A percentile compares a stretch with the other conserved stretches of the same genome.
Conservation (phyloP, 352 stramenopile genomes). For the Aphanomyces euteiches region DNA sequence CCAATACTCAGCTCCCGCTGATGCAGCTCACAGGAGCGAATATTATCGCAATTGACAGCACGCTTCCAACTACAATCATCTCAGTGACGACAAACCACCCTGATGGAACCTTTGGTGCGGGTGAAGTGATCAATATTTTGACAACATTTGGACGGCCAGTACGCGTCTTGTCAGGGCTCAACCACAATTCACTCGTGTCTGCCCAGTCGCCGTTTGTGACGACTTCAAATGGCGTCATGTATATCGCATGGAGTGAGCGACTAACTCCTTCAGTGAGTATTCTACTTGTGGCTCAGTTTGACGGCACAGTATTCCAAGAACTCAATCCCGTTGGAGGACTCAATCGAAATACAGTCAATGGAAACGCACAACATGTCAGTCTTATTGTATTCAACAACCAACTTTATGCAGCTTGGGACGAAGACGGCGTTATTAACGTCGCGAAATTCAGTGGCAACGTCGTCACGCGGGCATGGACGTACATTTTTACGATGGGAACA, state of each 20-base stretch:
- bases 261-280: constrained; percentile 42
- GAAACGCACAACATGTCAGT: constrained; percentile 5
- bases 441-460: constrained; percentile 49
- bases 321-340: constrained; percentile 5
- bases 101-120: constrained; percentile 50
- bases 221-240: constrained; percentile 44
- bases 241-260: constrained; percentile 67
- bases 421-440: constrained; percentile 55
- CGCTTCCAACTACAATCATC: constrained; percentile 54
- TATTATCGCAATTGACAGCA: constrained; percentile 47
- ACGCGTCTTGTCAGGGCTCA: constrained; percentile 58
- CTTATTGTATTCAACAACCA: constrained; percentile 45
- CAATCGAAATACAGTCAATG: neutral
- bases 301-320: constrained; percentile 28
- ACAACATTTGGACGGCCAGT: constrained; percentile 63
- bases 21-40: constrained; percentile 37
- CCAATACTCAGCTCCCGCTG: constrained; percentile 38
- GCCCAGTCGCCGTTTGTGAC: constrained; percentile 43
- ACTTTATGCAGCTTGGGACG: constrained; percentile 68
- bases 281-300: constrained; percentile 57
- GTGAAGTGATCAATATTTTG: constrained; percentile 64
- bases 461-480: constrained; percentile 44
- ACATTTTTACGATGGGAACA: constrained; percentile 57
- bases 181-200: constrained; percentile 51
- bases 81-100: constrained; percentile 51